These are phyloP conservation scores for Coemansia sp. DNA, from an alignment of 192 early-diverging fungal genomes.

Conservation along the genomic window DNA sequence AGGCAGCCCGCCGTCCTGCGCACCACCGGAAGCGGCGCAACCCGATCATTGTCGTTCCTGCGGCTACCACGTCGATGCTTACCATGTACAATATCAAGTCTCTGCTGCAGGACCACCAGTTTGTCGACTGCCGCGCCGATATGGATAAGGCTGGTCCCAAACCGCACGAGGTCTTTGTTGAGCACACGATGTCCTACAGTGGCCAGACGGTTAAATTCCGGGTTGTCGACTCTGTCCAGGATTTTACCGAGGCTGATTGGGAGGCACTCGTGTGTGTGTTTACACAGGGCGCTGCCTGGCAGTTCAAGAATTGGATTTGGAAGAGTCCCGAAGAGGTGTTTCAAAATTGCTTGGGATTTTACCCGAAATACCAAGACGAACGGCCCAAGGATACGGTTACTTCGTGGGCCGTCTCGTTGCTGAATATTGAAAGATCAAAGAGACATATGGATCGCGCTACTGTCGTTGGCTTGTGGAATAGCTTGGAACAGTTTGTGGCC, in stretches of 20 bases:
- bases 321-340: slow-evolving; percentile 83
- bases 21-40: slow-evolving; percentile 44
- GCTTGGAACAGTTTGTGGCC: slow-evolving; percentile 44
- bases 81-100: slow-evolving; percentile 88
- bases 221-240: slow-evolving; percentile 77
- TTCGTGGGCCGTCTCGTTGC: slow-evolving; percentile 30
- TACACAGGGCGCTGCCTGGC: slow-evolving; percentile 89
- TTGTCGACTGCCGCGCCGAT: slow-evolving; percentile 63
- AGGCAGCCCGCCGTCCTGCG: slow-evolving; percentile 10
- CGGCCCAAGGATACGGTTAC: slow-evolving; percentile 35
- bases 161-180: slow-evolving; percentile 63
- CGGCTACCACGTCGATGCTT: slow-evolving; percentile 76
- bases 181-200: slow-evolving; percentile 52
- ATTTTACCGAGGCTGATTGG: slow-evolving; percentile 78
- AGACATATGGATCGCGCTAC: slow-evolving; percentile 53
- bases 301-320: slow-evolving; percentile 92
- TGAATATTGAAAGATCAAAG: slow-evolving; percentile 51
- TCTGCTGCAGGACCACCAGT: slow-evolving; percentile 77
- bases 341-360: slow-evolving; percentile 67
- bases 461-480: slow-evolving; percentile 41
- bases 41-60: slow-evolving; percentile 93
- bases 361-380: slow-evolving; percentile 53
- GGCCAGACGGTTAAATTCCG: slow-evolving; percentile 65
- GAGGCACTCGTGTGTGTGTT: slow-evolving; percentile 88
- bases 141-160: slow-evolving; percentile 69